Evolutionary conservation across 2,329 filamentous ascomycete genomes (phyloP).

Genomic region (Scedosporium boydii): DNA sequence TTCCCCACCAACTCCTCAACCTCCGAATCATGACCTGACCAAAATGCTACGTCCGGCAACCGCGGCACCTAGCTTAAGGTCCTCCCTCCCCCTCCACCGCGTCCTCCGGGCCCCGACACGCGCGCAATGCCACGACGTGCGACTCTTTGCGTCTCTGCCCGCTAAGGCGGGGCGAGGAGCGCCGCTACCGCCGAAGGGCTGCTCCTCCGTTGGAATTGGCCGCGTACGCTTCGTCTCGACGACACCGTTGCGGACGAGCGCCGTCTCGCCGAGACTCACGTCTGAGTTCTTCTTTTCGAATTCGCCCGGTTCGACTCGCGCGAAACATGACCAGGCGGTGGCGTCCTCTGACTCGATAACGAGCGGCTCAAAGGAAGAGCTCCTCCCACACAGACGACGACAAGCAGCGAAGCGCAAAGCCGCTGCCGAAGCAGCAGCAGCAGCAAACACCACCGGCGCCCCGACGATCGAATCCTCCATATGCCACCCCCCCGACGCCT

Average conservation of each 20-base stretch:
- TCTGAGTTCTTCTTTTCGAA: conserved; percentile 4
- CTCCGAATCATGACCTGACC: neutral
- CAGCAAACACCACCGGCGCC: neutral
- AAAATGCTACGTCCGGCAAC: conserved; percentile 6
- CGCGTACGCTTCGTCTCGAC: neutral
- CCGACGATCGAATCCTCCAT: conserved; percentile 5
- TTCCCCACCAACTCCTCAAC: neutral
- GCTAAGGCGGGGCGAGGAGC: neutral
- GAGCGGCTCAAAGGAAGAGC: neutral
- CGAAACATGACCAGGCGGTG: neutral
- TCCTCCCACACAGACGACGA: conserved; percentile 10
- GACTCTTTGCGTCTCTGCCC: neutral
- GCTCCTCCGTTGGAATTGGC: neutral
- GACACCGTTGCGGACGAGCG: neutral
- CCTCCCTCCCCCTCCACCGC: neutral
- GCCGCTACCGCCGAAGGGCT: no score
- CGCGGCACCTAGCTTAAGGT: conserved; percentile 2
- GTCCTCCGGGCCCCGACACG: neutral
- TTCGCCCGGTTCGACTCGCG: neutral
- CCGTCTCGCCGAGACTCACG: neutral
- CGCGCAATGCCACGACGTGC: neutral
- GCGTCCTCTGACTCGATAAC: neutral
- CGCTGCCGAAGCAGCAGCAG: conserved; percentile 5
- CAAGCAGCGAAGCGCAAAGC: conserved; percentile 9
- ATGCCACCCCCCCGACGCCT: conserved; percentile 38